Conservation (phyloP, 1,284 basidiomycete genomes). For the Heliocybe sulcata region DNA sequence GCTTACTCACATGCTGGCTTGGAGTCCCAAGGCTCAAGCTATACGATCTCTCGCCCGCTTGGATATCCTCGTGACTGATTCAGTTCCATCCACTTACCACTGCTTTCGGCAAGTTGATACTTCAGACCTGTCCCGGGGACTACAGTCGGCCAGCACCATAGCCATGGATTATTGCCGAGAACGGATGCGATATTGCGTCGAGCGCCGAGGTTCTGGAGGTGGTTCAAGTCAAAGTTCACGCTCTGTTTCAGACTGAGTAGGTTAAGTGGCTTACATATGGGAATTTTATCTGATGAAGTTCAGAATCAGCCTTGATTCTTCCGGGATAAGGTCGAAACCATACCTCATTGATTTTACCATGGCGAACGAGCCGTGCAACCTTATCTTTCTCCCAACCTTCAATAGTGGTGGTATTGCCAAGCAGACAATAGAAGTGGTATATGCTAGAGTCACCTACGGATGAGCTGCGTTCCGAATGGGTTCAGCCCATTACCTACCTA, state of each 20-base stretch:
- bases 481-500: conserved; percentile 37
- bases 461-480: conserved; percentile 2
- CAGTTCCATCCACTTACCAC: conserved; percentile 73
- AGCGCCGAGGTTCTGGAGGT: conserved; percentile 65
- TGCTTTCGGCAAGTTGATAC: conserved; percentile 63
- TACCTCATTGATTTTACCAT: conserved; percentile 83
- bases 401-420: conserved; percentile 89
- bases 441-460: conserved; percentile 35
- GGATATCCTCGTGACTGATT: conserved; percentile 2
- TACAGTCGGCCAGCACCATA: conserved; percentile 80
- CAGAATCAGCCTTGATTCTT: background rate
- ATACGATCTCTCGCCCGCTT: background rate
- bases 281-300: conserved; percentile 64
- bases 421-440: conserved; percentile 84
- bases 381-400: conserved; percentile 98
- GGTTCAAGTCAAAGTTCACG: conserved; percentile 4
- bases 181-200: conserved; percentile 70
- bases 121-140: conserved; percentile 69
- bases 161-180: conserved; percentile 63
- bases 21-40: background rate
- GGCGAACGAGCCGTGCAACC: conserved; percentile 75
- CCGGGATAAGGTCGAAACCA: conserved; percentile 12
- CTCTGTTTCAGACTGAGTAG: background rate
- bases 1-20: background rate
- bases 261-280: conserved; percentile 74